Evolutionary conservation across 2,329 filamentous ascomycete species (phyloP).

Genomic region (Cladosporium sp.): DNA sequence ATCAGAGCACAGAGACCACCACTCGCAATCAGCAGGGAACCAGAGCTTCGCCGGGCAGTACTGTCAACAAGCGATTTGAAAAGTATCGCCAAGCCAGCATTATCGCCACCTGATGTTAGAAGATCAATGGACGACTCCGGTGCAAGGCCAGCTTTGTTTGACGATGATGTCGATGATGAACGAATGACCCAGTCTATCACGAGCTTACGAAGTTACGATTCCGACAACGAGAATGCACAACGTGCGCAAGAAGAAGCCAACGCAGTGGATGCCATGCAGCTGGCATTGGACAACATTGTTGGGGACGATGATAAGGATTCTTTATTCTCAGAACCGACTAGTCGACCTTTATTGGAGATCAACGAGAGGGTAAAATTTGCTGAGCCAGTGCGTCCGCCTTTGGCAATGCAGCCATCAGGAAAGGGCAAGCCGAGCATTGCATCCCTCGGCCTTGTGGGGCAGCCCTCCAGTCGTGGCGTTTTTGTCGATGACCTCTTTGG

Average conservation of each 20-base stretch:
- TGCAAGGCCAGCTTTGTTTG: constrained; percentile 55
- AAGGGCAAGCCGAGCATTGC: constrained; percentile 78
- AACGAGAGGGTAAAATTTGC: constrained; percentile 22
- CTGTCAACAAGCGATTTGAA: constrained; percentile 63
- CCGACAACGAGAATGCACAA: constrained; percentile 60
- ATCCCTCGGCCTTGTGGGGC: constrained; percentile 85
- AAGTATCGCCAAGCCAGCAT: constrained; percentile 45
- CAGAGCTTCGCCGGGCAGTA: constrained; percentile 59
- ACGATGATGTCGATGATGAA: constrained; percentile 76
- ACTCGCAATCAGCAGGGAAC: constrained; percentile 30
- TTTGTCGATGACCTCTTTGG: constrained; percentile 94
- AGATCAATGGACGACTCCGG: constrained; percentile 68
- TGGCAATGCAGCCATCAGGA: constrained; percentile 24
- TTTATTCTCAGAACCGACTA: constrained; percentile 60
- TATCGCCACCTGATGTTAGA: constrained; percentile 52
- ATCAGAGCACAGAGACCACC: constrained; percentile 27
- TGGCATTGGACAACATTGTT: constrained; percentile 88
- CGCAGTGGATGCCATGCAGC: constrained; percentile 90
- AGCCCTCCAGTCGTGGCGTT: constrained; percentile 82
- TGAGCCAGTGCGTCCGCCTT: constrained; percentile 22
- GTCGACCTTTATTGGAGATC: constrained; percentile 56
- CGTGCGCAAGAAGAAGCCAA: constrained; percentile 65
- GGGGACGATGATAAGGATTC: constrained; percentile 69
- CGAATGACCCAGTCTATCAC: constrained; percentile 74
- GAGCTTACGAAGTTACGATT: constrained; percentile 78